A percentile compares a stretch with the other conserved stretches of the same genome.
Evolutionary conservation across 345 rosid species (phyloP).

Genomic region (Sisymbrium irio): DNA sequence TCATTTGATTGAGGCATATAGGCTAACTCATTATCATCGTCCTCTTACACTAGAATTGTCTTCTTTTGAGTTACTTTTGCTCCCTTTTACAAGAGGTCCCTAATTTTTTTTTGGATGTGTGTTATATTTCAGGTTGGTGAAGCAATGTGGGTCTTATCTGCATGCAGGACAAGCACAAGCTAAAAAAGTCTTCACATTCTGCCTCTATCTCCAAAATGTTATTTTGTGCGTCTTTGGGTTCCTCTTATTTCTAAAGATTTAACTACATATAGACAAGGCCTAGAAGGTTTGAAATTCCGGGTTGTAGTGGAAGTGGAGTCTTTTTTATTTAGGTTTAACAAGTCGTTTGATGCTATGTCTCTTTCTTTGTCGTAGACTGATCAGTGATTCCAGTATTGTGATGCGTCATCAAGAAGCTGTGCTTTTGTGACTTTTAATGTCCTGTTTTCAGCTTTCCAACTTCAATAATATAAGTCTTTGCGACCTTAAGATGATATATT

Average conservation of each 20-base stretch:
- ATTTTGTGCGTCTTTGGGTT: conserved; percentile 16
- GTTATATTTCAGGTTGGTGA: conserved; percentile 28
- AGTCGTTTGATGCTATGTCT: conserved; percentile 15
- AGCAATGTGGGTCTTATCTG: conserved; percentile 22
- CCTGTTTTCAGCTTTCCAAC: conserved; percentile 6
- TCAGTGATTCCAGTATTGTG: conserved; percentile 19
- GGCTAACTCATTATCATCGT: neutral
- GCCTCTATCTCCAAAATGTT: conserved; percentile 2
- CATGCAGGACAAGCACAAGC: conserved; percentile 9
- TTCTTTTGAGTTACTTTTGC: neutral
- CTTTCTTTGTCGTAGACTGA: conserved; percentile 22
- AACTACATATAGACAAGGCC: conserved; percentile 23
- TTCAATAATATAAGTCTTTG: conserved; percentile 18
- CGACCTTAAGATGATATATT: neutral
- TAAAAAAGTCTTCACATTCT: conserved; percentile 7
- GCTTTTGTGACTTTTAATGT: conserved; percentile 10
- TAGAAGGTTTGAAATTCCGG: conserved; percentile 16
- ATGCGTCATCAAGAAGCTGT: conserved; percentile 18
- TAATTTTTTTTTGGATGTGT: neutral
- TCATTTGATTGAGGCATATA: neutral
- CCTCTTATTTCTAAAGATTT: neutral
- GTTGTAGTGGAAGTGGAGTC: conserved; percentile 9
- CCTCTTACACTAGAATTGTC: neutral
- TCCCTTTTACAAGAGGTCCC: neutral
- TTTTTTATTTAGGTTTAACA: conserved; percentile 15